Base-by-base conservation (phyloP, 2,329 filamentous ascomycete genomes). In the Colletotrichum sp. region DNA sequence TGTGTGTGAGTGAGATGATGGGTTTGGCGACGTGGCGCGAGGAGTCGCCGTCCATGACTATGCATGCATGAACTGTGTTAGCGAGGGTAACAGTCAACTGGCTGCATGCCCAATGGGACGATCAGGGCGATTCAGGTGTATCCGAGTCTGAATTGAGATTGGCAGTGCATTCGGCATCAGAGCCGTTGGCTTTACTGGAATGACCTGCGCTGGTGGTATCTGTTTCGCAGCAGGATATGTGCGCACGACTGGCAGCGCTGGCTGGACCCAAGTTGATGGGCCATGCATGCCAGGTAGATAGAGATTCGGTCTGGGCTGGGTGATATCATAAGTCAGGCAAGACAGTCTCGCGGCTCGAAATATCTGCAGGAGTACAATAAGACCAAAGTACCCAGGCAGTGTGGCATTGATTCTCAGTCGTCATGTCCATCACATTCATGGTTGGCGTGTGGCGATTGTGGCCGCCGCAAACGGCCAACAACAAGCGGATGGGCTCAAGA, bases 11-110 rank as follows among this genome's bases (percentile, higher is more conserved):
- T 5, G 24, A 57, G 29, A n/a, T 24, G 12, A 38, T 66, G 43
- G 31, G 18, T 54, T 58, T 61, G 55, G 55, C 62, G 71, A 66
- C 61, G 71, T 73, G 67, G 59, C 66, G 18, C 31, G 31, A 67
- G 29, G 15, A 59, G 36, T 21, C 21, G 59, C 21, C 34, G n/a
- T 33, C 27, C 51, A 38, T 38, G 55, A 18, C 51, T n/a, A 38
- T 70, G 70, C 36, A 65, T 62, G 67, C 71, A 71, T 66, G 67
- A 62, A 62, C 27, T 11, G 47, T 51, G 16, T 54, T 61, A 55
- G 67, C 61, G 54, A 73, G 61, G n/a, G 29, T 51, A 36, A 21
- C 61, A 21, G 43, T 27, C 36, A n/a, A 31, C 61, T 21, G 58
- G 31, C 13, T 24, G 24, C 18, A 62, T 24, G 33, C 31, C 43